phyloP scores from a whole-genome alignment of 345 rosid genomes.

The Geranium rotundifolium region DNA sequence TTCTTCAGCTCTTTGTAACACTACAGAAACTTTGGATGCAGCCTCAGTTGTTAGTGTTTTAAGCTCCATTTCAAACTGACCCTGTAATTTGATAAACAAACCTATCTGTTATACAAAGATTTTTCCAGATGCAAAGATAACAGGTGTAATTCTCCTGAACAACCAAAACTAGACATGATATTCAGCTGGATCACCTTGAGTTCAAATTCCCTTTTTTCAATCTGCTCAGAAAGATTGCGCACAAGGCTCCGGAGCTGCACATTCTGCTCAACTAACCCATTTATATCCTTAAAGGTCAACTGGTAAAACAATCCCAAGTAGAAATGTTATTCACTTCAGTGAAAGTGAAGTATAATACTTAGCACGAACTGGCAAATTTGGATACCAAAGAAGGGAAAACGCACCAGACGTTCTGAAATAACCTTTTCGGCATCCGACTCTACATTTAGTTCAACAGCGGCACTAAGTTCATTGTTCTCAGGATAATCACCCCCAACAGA shows the following conservation, averaged over 20 bases:
- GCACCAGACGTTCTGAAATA: slow-evolving; percentile 66
- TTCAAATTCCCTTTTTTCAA: slow-evolving; percentile 56
- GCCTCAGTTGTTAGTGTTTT: slow-evolving; percentile 65
- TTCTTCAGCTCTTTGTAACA: slow-evolving; percentile 81
- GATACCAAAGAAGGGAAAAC: slow-evolving; percentile 9
- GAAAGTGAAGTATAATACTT: background rate
- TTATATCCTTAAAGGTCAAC: slow-evolving; percentile 88
- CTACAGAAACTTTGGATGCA: slow-evolving; percentile 68
- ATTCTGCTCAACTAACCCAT: slow-evolving; percentile 92
- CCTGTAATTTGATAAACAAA: slow-evolving; percentile 27
- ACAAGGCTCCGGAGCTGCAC: slow-evolving; percentile 84
- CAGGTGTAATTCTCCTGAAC: background rate
- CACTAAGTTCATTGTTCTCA: slow-evolving; percentile 25
- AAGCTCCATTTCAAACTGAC: slow-evolving; percentile 51
- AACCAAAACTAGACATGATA: slow-evolving; percentile 2
- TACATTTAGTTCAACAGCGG: slow-evolving; percentile 33
- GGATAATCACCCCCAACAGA: slow-evolving; percentile 30
- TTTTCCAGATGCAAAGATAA: background rate
- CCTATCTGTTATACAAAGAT: background rate
- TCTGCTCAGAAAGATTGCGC: slow-evolving; percentile 73
- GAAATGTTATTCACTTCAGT: slow-evolving; percentile 2
- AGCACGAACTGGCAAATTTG: no score
- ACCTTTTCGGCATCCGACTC: slow-evolving; percentile 59
- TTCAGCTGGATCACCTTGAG: slow-evolving; percentile 49
- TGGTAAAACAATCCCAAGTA: slow-evolving; percentile 27